phyloP scores from a whole-genome alignment of 1,139 yeast genomes.

The Protomyces gravidus region DNA sequence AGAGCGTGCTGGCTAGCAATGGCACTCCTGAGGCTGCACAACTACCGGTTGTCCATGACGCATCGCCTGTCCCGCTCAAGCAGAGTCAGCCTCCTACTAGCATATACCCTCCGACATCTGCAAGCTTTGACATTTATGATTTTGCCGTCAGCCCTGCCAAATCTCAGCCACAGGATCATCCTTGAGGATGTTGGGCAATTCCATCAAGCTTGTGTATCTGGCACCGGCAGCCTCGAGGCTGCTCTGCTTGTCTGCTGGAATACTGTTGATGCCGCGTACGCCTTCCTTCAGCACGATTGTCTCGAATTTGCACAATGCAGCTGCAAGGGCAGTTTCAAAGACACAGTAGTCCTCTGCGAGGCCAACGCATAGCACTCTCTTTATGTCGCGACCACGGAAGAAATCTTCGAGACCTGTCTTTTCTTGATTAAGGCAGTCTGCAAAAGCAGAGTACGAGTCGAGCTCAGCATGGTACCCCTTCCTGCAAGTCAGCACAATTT shows the following conservation, averaged over 20 bases:
- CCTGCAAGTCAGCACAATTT: background rate
- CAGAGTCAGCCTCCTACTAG: too few relatives aligned
- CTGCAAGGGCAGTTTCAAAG: constrained; percentile 15
- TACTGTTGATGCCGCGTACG: constrained; percentile 6
- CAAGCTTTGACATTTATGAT: constrained; percentile 1
- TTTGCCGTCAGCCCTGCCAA: background rate
- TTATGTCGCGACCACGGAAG: background rate
- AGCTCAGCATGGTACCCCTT: constrained; percentile 21
- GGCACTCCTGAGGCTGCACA: too few relatives aligned
- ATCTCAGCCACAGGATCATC: background rate
- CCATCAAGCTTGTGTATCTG: background rate
- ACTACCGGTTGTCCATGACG: too few relatives aligned
- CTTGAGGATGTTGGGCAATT: background rate
- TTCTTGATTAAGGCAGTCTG: constrained; percentile 14
- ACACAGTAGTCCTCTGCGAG: constrained; percentile 25
- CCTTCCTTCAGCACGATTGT: constrained; percentile 14
- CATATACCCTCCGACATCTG: too few relatives aligned
- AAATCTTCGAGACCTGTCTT: constrained; percentile 6
- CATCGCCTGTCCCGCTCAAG: background rate
- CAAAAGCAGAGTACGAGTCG: constrained; percentile 23
- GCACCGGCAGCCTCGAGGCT: background rate
- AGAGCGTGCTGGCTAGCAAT: background rate
- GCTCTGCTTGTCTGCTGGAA: background rate
- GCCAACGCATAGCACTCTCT: constrained; percentile 11
- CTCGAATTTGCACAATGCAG: constrained; percentile 1